Conservation (phyloP, 208 protist species). For the Acanthamoeba lenticulata region DNA sequence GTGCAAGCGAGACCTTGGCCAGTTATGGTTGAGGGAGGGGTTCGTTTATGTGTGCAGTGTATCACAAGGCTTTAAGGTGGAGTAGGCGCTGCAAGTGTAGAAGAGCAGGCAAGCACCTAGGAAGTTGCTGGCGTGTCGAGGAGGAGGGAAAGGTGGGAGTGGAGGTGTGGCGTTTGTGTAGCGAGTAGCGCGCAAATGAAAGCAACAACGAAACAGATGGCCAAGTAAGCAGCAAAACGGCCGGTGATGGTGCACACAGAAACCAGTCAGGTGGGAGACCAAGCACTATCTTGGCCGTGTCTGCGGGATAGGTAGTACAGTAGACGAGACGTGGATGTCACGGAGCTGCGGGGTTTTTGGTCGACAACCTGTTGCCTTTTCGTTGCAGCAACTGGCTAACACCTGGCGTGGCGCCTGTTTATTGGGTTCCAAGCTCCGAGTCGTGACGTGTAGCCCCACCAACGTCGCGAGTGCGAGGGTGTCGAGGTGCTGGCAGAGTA, state of each 20-base stretch:
- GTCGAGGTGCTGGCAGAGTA: too few species aligned
- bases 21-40: too few species aligned
- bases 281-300: neutral
- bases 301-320: neutral
- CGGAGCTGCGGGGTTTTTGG: neutral
- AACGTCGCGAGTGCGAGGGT: too few species aligned
- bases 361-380: constrained; percentile 18
- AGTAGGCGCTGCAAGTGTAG: too few species aligned
- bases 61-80: too few species aligned
- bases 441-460: too few species aligned
- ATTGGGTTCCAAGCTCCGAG: too few species aligned
- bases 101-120: too few species aligned
- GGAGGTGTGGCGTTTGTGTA: too few species aligned
- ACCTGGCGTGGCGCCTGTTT: neutral
- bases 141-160: neutral
- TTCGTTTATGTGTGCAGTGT: too few species aligned
- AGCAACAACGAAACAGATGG: neutral
- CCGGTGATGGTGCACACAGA: neutral
- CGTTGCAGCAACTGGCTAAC: neutral
- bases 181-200: neutral
- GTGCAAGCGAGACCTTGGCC: too few species aligned
- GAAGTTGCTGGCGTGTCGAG: too few species aligned
- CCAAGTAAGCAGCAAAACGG: neutral
- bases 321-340: neutral
- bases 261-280: neutral